Evolutionary conservation across 306 rosid species (phyloP), one percentile per base, ranked within the genome.

Genomic region (Trichosanthes cucumerina): DNA sequence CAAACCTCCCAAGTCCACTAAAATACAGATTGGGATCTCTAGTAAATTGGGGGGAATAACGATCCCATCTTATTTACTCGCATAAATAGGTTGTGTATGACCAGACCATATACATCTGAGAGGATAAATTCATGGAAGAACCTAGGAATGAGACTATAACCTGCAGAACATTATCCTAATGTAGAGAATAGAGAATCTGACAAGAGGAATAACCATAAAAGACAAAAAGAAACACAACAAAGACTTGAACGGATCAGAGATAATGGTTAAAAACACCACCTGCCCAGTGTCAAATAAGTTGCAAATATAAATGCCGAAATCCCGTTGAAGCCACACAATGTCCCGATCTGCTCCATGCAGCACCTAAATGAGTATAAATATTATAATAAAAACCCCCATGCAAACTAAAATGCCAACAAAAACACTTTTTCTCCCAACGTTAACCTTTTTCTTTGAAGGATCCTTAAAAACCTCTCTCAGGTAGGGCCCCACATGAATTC

Each of bases 321-420:
- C 98, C 60, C 96, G 92, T 85, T 94, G 97, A 63, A 94, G 91
- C 98, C 98, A 94, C 74, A 90, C 79, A 75, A 94, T 83, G 83
- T 94, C 98, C 44, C 93, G 88, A 87, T 94, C 90, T 49, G 98
- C 97, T 87, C 98, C 98, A 86, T 94, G 98, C 96, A 94, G 60
- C 84, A 94, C 97, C 98, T 94, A 80, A 81, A 86, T 79, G 83
- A 84, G 81, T 85, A 82, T 50, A 78, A 65, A 76, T 58, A 73
- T 73, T 34, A 78, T 83, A 81, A 85, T 74, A 50, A 54, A 50
- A 64, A 46, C 49, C 76, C 76, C 36, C 58, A 60, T 3, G 12
- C 19, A 57, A 41, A 78, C 72, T 78, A 60, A 31, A 36, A 77
- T 56, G 31, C 39, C 38, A 16, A 62, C 73, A 58, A 46, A 62